Evolutionary conservation across 2,329 filamentous ascomycete genomes (phyloP), one percentile per base, ranked within the genome.

Genomic region (Colletotrichum sp.): DNA sequence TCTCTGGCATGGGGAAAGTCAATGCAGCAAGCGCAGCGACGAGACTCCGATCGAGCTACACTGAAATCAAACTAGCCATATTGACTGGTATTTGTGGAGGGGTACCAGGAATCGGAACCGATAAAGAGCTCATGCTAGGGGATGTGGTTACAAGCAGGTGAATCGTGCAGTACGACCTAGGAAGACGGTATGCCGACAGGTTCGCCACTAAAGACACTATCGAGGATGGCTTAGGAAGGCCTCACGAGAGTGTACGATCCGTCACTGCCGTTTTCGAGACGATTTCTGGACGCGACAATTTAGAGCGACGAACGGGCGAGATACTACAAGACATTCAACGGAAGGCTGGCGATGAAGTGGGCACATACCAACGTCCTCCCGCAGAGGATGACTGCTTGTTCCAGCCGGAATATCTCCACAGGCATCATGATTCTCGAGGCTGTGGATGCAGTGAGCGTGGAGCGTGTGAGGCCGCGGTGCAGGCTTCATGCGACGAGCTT

Each of bases 101-200:
- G 11, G 75, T 79, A 0, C 79, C 78, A 1, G 51, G 61, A 5
- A 34, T 34, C 3, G 67, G 47, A 0, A 34, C n/a, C 5, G 27
- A 64, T 4, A 61, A 31, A 24, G 78, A 80, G 24, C 62, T 77
- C 1, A 9, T 79, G 5, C 72, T 81, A 1, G 79, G 83, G 1
- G 82, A 85, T 54, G 82, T 85, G 0, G 72, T 84, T 6, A 76
- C 82, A n/a, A 81, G 81, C 72, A 76, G 69, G 3, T 58, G 51
- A 1, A 34, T 79, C 15, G 58, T 78, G 1, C 76, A 79, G 8
- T 77, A 78, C 55, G 78, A 79, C 59, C 70, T 77, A 12, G 78
- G 79, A 15, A 36, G 75, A 5, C 70, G 74, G 29, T 77, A 76
- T 13, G 72, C 76, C 1, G 69, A 70, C 31, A 36, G 54, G 0